Base-by-base conservation (phyloP, 352 stramenopile genomes). In the Phytopythium boreale region DNA sequence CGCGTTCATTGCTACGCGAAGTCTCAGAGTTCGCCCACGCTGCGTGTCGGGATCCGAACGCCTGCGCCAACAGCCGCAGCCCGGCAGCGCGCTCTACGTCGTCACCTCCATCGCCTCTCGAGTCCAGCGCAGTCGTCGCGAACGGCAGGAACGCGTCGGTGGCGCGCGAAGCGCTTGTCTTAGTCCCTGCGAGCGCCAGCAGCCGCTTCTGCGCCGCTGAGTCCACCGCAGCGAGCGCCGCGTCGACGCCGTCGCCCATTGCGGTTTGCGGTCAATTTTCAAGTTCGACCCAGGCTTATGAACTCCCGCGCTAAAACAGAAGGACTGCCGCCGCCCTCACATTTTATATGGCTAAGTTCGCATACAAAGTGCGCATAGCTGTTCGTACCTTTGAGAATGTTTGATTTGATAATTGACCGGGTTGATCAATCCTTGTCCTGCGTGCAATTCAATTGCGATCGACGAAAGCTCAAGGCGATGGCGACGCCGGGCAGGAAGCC, bases 161-260 rank as follows among this genome's bases (percentile, higher is more conserved):
- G 14, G 63, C 73, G 17, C 62, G 61, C 8, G 59, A 39, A 4
- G 69, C 70, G 26, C 36, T 17, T 24, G 66, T 55, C 2, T 29
- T 66, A 24, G 41, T 61, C 63, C 74, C 62, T 9, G 71, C 55
- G 27, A 80, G 70, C 59, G 59, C 56, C 59, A 80, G 62, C 39
- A 80, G 66, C 62, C 70, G 61, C n/a, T 71, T 31, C 41, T 62
- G 56, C 12, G 56, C 56, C 17, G 56, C 41, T 4, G 41, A 10
- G 41, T 62, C 56, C 37, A 53, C 19, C 12, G 15, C 56, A 1
- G 56, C 29, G 19, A 62, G 39, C 39, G 37, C 56, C 34, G 39
- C 26, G 39, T 26, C 34, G 8, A 47, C 53, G n/a, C 53, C 53
- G 20, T 29, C 52, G 52, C 52, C 29, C 52, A 58, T 58, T 20